These are phyloP conservation scores for Carex myosuroides DNA, from an alignment of 176 grass and related monocot species.

Conservation along the genomic window DNA sequence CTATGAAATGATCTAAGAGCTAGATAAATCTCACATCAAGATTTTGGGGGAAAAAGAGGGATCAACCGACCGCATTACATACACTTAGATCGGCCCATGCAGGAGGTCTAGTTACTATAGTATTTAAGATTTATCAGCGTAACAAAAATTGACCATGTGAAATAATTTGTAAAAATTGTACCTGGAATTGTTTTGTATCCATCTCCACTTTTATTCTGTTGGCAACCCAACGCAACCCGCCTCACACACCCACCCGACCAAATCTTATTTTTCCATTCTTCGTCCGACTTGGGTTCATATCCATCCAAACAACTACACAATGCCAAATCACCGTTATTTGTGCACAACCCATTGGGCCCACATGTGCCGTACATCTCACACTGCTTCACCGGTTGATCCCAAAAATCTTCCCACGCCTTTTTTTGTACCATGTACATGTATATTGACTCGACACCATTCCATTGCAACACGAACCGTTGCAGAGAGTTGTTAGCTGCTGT, in stretches of 20 bases:
- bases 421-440: conserved; percentile 32
- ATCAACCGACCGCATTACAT: neutral
- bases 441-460: conserved; percentile 48
- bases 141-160: neutral
- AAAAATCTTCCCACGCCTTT: conserved; percentile 48
- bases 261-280: conserved; percentile 46
- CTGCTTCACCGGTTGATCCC: conserved; percentile 57
- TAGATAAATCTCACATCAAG: neutral
- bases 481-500: conserved; percentile 53
- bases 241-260: conserved; percentile 68
- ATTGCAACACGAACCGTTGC: conserved; percentile 56
- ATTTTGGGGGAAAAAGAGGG: neutral
- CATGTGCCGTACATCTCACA: conserved; percentile 67
- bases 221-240: conserved; percentile 41
- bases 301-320: conserved; percentile 64
- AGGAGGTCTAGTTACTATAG: neutral
- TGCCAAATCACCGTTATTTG: conserved; percentile 24
- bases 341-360: conserved; percentile 48
- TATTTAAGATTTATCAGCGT: neutral
- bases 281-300: conserved; percentile 36
- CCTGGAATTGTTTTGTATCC: conserved; percentile 29
- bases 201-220: conserved; percentile 41
- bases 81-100: neutral
- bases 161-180: neutral
- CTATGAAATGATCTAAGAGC: neutral